Evolutionary conservation across 163 green algal species (phyloP), one percentile per base, ranked within the genome.

Genomic region (Chloromonas sp.): DNA sequence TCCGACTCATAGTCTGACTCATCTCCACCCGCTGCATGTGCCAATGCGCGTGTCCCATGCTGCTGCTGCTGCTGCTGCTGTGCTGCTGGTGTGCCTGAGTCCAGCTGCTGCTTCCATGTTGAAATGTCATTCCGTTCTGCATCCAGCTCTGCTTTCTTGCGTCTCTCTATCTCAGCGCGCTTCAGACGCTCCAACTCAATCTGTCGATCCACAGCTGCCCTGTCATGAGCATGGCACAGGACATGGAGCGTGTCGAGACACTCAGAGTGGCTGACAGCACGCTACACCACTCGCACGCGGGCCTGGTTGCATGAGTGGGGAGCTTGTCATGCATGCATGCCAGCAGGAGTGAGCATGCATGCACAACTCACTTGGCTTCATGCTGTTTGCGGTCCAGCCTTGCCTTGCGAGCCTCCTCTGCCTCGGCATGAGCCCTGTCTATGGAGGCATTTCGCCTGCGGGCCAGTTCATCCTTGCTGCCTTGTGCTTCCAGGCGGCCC

Each of bases 1-100:
- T 92, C 89, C 57, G 61, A 78, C 15, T 94, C 90, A 82, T 92
- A 92, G 60, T 94, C 91, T 59, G 88, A 92, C 61, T 93, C 91
- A 70, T 89, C 14, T 85, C 86, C 66, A 84, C 13, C 78, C 71
- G n/a, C 61, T 86, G 8, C 58, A 79, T 11, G 59, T 79, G 14
- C 14, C 82, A 36, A 36, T 36, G 36, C 36, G 36, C 36, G 36
- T 36, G 36, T 36, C 36, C 36, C 36, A 36, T 36, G 36, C 36
- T 36, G 36, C 36, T 36, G 82, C 83, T 89, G 62, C 71, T 84
- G 36, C 61, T 85, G 59, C 82, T 84, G 86, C 2, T 70, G 59
- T 36, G 36, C 36, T 36, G 36, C 36, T 36, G 36, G 36, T 36
- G 14, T 76, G 58, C 36, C 58, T 58, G 80, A 14, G 81, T 36